Percentiles rank a stretch among this genome's conserved stretches.
Evolutionary conservation across 2,329 filamentous ascomycete genomes (phyloP).

Genomic region (Coleophoma crateriformis): DNA sequence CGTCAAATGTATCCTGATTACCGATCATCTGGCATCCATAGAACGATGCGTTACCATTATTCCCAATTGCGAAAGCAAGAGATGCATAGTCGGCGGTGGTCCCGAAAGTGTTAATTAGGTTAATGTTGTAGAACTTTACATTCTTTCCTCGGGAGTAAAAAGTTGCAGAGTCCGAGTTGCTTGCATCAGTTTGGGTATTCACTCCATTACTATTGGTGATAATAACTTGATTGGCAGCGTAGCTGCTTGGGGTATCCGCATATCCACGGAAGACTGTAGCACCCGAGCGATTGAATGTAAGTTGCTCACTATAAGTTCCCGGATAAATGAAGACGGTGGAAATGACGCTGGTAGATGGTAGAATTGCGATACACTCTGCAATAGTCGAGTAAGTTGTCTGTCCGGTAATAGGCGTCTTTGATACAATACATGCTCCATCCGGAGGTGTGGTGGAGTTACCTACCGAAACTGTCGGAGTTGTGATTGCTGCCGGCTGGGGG

Average conservation of each 20-base stretch:
- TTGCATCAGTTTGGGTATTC: not conserved
- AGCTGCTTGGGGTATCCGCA: constrained; percentile 24
- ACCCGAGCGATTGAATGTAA: constrained; percentile 38
- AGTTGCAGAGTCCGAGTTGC: constrained; percentile 7
- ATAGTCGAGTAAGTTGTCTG: constrained; percentile 30
- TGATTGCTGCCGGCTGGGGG: constrained; percentile 15
- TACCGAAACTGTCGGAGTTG: not conserved
- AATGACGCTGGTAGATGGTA: constrained; percentile 28
- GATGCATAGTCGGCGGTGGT: constrained; percentile 31
- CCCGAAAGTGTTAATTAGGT: constrained; percentile 42
- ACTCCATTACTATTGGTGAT: constrained; percentile 1
- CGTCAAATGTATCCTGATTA: constrained; percentile 47
- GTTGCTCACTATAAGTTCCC: constrained; percentile 50
- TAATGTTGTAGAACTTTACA: constrained; percentile 52
- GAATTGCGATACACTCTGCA: constrained; percentile 28
- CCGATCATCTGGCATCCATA: constrained; percentile 47
- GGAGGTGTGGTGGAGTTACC: constrained; percentile 9
- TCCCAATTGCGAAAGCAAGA: not conserved
- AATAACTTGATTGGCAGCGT: constrained; percentile 8
- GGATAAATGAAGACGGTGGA: constrained; percentile 46
- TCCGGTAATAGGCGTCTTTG: constrained; percentile 26
- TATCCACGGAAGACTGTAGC: constrained; percentile 34
- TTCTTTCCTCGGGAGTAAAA: constrained; percentile 31
- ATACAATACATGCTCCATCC: constrained; percentile 31
- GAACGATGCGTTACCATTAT: constrained; percentile 26